These are phyloP conservation scores for Cyclotella distinguenda DNA, from an alignment of 108 stramenopile genomes.

Conservation along the genomic window DNA sequence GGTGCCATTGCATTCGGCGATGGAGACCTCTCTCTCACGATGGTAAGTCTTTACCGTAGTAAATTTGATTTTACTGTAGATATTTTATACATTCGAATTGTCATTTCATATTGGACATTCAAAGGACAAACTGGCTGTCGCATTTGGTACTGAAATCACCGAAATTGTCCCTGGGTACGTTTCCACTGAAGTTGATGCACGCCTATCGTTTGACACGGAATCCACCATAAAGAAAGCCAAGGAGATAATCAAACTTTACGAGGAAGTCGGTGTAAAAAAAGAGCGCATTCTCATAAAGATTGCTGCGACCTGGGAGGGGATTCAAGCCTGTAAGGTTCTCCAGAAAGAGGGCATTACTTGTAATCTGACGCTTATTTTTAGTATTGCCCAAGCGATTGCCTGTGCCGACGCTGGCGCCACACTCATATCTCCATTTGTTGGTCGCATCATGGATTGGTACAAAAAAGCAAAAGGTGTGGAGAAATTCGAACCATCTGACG, in stretches of 20 bases:
- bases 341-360: constrained; percentile 98
- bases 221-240: constrained; percentile 94
- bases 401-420: constrained; percentile 96
- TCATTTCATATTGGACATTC: neutral
- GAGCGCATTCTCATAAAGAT: constrained; percentile 97
- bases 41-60: constrained; percentile 54
- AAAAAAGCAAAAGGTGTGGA: constrained; percentile 81
- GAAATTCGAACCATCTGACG: constrained; percentile 78
- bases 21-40: constrained; percentile 66
- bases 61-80: neutral
- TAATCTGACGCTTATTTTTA: constrained; percentile 97
- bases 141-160: constrained; percentile 96
- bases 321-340: constrained; percentile 92
- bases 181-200: constrained; percentile 99
- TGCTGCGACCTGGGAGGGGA: constrained; percentile 98
- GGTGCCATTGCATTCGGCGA: constrained; percentile 86
- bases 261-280: constrained; percentile 91
- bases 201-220: constrained; percentile 96
- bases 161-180: constrained; percentile 99
- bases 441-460: constrained; percentile 99
- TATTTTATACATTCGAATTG: neutral
- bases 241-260: constrained; percentile 90
- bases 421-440: constrained; percentile 98
- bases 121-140: constrained; percentile 96
- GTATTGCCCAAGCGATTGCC: constrained; percentile 94